Evolutionary conservation across 805 yeast species (phyloP), one percentile per base, ranked within the genome.

Genomic region (Kodamaea lidongshanica): DNA sequence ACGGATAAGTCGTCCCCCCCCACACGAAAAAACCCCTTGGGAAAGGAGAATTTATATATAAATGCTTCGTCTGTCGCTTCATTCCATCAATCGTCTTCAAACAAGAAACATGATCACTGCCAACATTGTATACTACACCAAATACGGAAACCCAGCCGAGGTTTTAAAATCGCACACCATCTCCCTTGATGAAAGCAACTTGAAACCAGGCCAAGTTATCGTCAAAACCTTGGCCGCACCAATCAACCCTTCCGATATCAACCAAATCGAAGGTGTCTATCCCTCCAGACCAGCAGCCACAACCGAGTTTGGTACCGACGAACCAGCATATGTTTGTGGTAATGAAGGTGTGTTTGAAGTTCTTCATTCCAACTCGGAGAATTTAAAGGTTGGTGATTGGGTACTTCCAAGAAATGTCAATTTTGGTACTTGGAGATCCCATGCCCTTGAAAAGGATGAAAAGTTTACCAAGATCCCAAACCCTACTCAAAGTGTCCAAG

Each of bases 361-460:
- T n/a, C 50, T 83, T n/a, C 74, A 77, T 32, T 71, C 73, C 7
- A 95, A 95, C 12, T 42, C 66, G 7, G 46, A 56, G 10, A 45
- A 50, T 5, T 61, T 83, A 30, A 44, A 62, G 25, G 58, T 61
- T 2, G 96, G 95, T 26, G 97, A 92, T 54, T 86, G 94, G 88
- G 85, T 79, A 21, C 72, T 89, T 25, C 96, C 97, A 7, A 48
- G 73, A 7, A 61, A 61, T 23, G 80, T 86, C 8, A 80, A 82
- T 44, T 79, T 78, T 36, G 99, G 98, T 17, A 89, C 98, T 3
- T 92, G 99, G 99, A 70, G 94, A 38, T 74, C 89, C 3, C 84
- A 80, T 42, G 78, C 82, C 7, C 51, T 79, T 27, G 71, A 78
- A 6, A 53, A 50, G 2, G 70, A 69, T 9, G 52, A 59, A 1